A percentile compares a stretch with the other conserved stretches of the same genome.
Evolutionary conservation across 768 basidiomycete species (phyloP).

Genomic region (Rhodotorula sphaerocarpa): DNA sequence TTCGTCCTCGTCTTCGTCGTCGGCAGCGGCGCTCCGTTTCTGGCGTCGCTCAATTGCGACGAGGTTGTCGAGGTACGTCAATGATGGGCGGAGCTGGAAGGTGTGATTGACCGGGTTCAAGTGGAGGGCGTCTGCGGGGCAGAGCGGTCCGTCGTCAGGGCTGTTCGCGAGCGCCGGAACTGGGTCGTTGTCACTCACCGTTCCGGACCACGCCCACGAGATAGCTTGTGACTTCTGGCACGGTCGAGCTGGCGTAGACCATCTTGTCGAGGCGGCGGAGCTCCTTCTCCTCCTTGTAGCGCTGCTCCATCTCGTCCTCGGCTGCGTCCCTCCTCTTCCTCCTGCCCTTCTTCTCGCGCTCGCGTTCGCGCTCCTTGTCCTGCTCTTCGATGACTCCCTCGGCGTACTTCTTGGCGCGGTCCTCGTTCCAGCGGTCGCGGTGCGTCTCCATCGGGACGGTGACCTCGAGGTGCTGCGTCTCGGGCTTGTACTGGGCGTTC

Average conservation of each 20-base stretch:
- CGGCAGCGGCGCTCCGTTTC: slow-evolving; percentile 25
- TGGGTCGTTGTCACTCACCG: slow-evolving; percentile 28
- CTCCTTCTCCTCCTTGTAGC: slow-evolving; percentile 24
- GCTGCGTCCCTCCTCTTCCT: slow-evolving; percentile 18
- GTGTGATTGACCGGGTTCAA: slow-evolving; percentile 40
- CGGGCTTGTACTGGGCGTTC: slow-evolving; percentile 37
- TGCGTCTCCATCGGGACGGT: slow-evolving; percentile 37
- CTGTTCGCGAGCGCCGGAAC: neutral
- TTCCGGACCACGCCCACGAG: slow-evolving; percentile 40
- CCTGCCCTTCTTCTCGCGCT: slow-evolving; percentile 18
- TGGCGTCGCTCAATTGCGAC: slow-evolving; percentile 31
- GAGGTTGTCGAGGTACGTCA: slow-evolving; percentile 41
- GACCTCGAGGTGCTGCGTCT: slow-evolving; percentile 38
- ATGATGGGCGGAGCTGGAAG: slow-evolving; percentile 40
- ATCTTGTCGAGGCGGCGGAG: slow-evolving; percentile 32
- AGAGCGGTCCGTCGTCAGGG: neutral
- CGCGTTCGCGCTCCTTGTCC: slow-evolving; percentile 20
- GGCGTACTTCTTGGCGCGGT: slow-evolving; percentile 31
- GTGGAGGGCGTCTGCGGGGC: slow-evolving; percentile 38
- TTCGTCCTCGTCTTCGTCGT: slow-evolving; percentile 33
- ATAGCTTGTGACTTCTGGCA: slow-evolving; percentile 42
- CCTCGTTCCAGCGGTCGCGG: slow-evolving; percentile 36
- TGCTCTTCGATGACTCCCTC: slow-evolving; percentile 28
- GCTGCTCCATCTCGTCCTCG: slow-evolving; percentile 19
- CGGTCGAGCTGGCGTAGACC: slow-evolving; percentile 33